A percentile compares a stretch with the other conserved stretches of the same genome.
Conservation (phyloP, 768 basidiomycete genomes). For the Rhodotorula taiwanensis region DNA sequence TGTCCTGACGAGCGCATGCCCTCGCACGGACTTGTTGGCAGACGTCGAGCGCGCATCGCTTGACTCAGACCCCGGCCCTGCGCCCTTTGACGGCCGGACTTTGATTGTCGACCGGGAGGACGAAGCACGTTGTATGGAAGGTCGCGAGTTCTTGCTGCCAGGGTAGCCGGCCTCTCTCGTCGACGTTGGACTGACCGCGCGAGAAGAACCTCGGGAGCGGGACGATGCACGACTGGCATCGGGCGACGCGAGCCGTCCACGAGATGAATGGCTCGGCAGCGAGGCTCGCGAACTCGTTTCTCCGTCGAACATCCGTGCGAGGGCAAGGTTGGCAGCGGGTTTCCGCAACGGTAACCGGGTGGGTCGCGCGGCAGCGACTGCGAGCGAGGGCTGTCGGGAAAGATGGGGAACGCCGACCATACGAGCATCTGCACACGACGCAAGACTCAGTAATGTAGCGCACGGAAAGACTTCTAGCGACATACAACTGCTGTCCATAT, state of each 20-base stretch:
- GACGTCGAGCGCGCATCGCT: conserved; percentile 1
- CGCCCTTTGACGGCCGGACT: conserved; percentile 20
- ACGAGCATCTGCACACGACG: conserved; percentile 7
- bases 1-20: conserved; percentile 44
- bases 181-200: background rate
- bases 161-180: background rate
- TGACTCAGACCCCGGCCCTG: conserved; percentile 6
- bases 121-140: conserved; percentile 2
- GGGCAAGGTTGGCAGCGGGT: too few relatives aligned
- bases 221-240: background rate
- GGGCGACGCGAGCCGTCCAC: background rate
- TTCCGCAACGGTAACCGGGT: conserved; percentile 15
- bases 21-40: background rate
- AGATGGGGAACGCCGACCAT: conserved; percentile 32
- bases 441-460: background rate
- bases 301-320: too few relatives aligned
- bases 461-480: background rate
- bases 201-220: background rate
- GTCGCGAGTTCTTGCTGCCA: background rate
- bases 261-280: too few relatives aligned
- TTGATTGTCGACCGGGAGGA: conserved; percentile 29
- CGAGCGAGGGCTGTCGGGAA: background rate
- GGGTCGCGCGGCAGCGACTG: conserved; percentile 16
- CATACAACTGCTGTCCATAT: conserved; percentile 21
- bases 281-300: too few relatives aligned